Evolutionary conservation across 148 eudicot species (phyloP).

Genomic region (Rhododendron henanense): DNA sequence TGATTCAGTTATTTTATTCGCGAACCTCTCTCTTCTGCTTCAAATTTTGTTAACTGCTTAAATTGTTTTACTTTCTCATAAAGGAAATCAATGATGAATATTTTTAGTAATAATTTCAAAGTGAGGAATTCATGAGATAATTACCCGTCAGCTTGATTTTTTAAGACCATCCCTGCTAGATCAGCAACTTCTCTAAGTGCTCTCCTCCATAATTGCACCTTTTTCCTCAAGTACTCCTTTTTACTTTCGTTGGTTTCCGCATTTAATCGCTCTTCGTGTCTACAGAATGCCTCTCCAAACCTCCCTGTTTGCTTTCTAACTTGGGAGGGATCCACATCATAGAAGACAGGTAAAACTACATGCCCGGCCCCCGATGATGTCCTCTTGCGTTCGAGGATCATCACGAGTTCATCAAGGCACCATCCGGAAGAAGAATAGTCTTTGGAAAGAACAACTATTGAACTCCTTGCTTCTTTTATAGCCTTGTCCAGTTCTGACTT

Average conservation of each 20-base stretch:
- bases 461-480: not conserved
- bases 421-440: not conserved
- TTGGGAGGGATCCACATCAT: not conserved
- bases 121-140: not conserved
- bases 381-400: not conserved
- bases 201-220: too few species aligned
- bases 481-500: not conserved
- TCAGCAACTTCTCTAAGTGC: too few species aligned
- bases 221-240: too few species aligned
- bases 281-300: not conserved
- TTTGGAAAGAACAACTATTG: not conserved
- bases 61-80: not conserved
- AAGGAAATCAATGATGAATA: not conserved
- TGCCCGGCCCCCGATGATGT: not conserved
- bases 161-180: not conserved
- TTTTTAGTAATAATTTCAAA: not conserved
- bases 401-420: not conserved
- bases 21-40: not conserved
- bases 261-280: not conserved
- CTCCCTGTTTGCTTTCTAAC: not conserved
- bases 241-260: not conserved
- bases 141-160: not conserved
- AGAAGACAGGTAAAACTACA: not conserved
- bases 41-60: not conserved
- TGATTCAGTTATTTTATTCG: not conserved